Evolutionary conservation across 1,139 yeast species (phyloP).

Genomic region (Yamadazyma membranifaciens): DNA sequence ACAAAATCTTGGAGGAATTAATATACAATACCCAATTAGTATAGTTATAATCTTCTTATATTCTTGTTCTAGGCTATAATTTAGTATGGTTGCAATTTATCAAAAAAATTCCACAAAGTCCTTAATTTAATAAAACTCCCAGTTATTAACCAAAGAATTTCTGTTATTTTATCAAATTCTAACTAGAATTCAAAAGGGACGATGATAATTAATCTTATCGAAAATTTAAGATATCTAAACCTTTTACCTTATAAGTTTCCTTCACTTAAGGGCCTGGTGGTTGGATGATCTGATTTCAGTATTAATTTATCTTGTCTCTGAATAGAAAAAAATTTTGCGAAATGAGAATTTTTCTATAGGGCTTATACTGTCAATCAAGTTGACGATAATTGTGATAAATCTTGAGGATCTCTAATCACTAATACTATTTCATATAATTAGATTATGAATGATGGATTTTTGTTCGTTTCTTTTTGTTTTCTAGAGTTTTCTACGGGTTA

Average conservation of each 20-base stretch:
- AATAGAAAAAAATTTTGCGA: neutral
- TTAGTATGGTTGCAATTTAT: too few species aligned
- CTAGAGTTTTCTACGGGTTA: too few species aligned
- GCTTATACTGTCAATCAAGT: too few species aligned
- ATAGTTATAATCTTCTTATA: too few species aligned
- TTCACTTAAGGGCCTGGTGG: neutral
- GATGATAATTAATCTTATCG: neutral
- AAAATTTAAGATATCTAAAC: neutral
- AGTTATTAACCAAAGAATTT: conserved; percentile 1
- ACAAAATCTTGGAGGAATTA: neutral
- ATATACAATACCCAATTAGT: too few species aligned
- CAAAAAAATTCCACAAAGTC: too few species aligned
- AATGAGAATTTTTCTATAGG: neutral
- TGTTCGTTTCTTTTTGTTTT: too few species aligned
- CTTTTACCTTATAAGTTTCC: neutral
- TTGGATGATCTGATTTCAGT: neutral
- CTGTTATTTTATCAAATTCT: conserved; percentile 2
- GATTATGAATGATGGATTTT: too few species aligned
- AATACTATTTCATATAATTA: too few species aligned
- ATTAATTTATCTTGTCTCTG: neutral
- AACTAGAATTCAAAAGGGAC: neutral
- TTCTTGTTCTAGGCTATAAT: too few species aligned
- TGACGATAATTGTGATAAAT: too few species aligned
- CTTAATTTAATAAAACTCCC: conserved; percentile 1
- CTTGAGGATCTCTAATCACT: too few species aligned